phyloP scores from a whole-genome alignment of 805 yeast genomes.

The Ogataea ramenticola region DNA sequence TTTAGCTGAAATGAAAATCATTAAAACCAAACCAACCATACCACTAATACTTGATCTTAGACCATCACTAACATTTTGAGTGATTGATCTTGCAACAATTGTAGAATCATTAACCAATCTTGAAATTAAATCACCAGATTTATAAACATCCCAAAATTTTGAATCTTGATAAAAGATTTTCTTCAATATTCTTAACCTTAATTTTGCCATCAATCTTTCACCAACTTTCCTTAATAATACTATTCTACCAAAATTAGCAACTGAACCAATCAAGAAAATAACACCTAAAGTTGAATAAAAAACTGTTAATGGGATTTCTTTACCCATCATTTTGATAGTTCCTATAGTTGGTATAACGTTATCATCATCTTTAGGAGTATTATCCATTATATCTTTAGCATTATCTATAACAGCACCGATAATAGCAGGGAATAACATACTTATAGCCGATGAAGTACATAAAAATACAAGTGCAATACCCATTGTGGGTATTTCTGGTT shows the following conservation, averaged over 20 bases:
- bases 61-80: slow-evolving; percentile 91
- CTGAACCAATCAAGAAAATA: slow-evolving; percentile 65
- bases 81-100: slow-evolving; percentile 76
- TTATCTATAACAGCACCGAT: slow-evolving; percentile 85
- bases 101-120: slow-evolving; percentile 85
- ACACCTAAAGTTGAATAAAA: slow-evolving; percentile 58
- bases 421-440: slow-evolving; percentile 74
- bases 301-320: slow-evolving; percentile 54
- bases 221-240: slow-evolving; percentile 71
- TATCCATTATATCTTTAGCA: slow-evolving; percentile 30
- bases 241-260: slow-evolving; percentile 78
- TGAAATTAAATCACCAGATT: slow-evolving; percentile 88
- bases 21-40: slow-evolving; percentile 82
- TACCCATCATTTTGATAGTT: slow-evolving; percentile 20
- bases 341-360: slow-evolving; percentile 3
- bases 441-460: slow-evolving; percentile 64
- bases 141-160: slow-evolving; percentile 79
- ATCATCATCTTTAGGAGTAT: slow-evolving; percentile 7
- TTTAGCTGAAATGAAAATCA: slow-evolving; percentile 80
- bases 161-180: slow-evolving; percentile 81
- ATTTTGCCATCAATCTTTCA: slow-evolving; percentile 77
- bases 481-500: slow-evolving; percentile 49
- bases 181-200: slow-evolving; percentile 69
- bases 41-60: slow-evolving; percentile 77
- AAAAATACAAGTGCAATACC: slow-evolving; percentile 57